These are phyloP conservation scores for Boeremia exigua DNA, from an alignment of 2,329 filamentous ascomycete genomes.

Conservation along the genomic window DNA sequence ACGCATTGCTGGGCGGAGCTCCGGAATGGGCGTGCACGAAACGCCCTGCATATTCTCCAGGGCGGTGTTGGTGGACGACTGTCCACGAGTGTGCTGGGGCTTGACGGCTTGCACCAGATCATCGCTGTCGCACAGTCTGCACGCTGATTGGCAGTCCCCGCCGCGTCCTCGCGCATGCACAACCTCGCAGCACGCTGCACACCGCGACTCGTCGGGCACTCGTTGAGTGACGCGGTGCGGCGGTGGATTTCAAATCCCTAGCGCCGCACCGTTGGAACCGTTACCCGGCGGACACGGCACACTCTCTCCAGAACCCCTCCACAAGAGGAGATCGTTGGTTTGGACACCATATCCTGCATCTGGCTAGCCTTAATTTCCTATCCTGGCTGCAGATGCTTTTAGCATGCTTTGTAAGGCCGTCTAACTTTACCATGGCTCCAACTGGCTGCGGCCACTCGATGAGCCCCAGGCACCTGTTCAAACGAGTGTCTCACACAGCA, in stretches of 20 bases:
- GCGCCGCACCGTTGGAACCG: conserved; percentile 21
- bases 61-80: conserved; percentile 17
- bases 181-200: conserved; percentile 28
- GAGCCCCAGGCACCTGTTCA: conserved; percentile 24
- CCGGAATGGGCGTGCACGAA: conserved; percentile 15
- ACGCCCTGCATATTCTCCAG: conserved; percentile 18
- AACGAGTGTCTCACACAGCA: conserved; percentile 31
- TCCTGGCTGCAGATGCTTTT: conserved; percentile 20
- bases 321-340: conserved; percentile 25
- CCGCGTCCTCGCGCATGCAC: conserved; percentile 31
- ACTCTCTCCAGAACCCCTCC: conserved; percentile 15
- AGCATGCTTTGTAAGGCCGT: conserved; percentile 29
- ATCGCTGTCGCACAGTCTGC: conserved; percentile 9
- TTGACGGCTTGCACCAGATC: conserved; percentile 17
- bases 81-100: conserved; percentile 18
- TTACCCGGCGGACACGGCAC: conserved; percentile 17
- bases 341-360: conserved; percentile 32
- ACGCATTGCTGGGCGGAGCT: conserved; percentile 14
- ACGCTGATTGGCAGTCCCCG: conserved; percentile 13
- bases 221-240: conserved; percentile 14
- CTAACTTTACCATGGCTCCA: conserved; percentile 11
- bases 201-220: conserved; percentile 29
- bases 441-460: conserved; percentile 23
- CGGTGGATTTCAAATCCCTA: conserved; percentile 24
- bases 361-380: conserved; percentile 22